Evolutionary conservation across 176 grass and related monocot species (phyloP), one percentile per base, ranked within the genome.

Genomic region (Puccinellia tenuiflora): DNA sequence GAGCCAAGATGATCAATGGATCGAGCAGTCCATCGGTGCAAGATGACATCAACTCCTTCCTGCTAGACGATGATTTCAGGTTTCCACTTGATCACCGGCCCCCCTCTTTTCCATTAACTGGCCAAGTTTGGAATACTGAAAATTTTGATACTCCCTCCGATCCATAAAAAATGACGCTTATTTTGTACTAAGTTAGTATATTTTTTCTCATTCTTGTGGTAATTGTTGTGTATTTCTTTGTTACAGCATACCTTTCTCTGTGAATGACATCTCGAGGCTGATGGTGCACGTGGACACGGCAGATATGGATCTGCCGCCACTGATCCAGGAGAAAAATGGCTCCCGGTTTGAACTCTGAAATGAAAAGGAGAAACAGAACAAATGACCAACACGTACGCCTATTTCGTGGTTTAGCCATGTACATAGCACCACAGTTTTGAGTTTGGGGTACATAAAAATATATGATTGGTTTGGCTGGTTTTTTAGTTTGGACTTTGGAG

Each of bases 21-120:
- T 88, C 91, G 0, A 82, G 76, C 46, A 71, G 80, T 42, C 82
- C 73, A 34, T 87, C 85, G 1, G 24, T 64, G 1, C 88, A 87
- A 21, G 88, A 90, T 20, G 88, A 90, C 85, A 93, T 90, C 83
- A 90, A 90, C 13, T 93, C 88, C 30, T 93, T 93, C 85, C 63
- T 93, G 5, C 68, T 93, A 55, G 91, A 93, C 5, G 91, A 93
- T 18, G 91, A 93, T 42, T 90, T 90, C 52, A 93, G 91, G 91
- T 88, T 56, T 31, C 22, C 1, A 12, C 55, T 53, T 29, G 31
- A 11, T 20, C 8, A 13, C 11, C 67, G 11, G 6, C 40, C 31
- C 38, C 35, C 14, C 28, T 48, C 2, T 18, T 18, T 42, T 20
- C 25, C 0, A 21, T n/a, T 37, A 45, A 47, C 40, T 72, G 14